A percentile compares a stretch with the other conserved stretches of the same genome.
phyloP scores from a whole-genome alignment of 345 rosid genomes.

The Mangifera indica region DNA sequence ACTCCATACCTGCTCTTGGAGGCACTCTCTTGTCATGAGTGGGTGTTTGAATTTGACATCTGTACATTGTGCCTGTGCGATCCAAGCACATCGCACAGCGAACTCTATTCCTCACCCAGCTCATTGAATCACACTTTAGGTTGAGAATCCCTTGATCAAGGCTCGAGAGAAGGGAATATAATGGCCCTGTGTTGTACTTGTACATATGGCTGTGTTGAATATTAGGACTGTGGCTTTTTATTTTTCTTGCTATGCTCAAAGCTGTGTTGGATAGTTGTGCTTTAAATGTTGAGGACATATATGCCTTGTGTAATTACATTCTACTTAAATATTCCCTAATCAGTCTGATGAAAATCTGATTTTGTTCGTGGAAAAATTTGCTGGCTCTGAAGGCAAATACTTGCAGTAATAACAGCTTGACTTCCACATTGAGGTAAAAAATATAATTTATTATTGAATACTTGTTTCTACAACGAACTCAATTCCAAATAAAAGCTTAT shows the following conservation, averaged over 20 bases:
- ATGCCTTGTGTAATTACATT: not conserved
- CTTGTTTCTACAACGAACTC: not conserved
- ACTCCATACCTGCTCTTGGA: slow-evolving; percentile 92
- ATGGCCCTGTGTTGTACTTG: not conserved
- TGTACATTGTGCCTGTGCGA: slow-evolving; percentile 87
- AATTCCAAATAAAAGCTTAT: not conserved
- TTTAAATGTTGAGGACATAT: not conserved
- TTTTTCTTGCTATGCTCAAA: not conserved
- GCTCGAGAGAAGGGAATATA: not conserved
- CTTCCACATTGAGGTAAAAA: no score
- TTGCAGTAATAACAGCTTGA: no score
- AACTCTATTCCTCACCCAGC: slow-evolving; percentile 47
- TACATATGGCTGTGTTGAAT: slow-evolving; percentile 7
- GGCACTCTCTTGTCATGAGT: slow-evolving; percentile 96
- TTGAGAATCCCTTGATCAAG: not conserved
- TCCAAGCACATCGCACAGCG: slow-evolving; percentile 59
- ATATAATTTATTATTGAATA: not conserved
- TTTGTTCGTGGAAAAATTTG: not conserved
- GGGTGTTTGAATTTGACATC: slow-evolving; percentile 88
- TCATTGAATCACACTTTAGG: slow-evolving; percentile 34
- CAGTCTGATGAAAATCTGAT: not conserved
- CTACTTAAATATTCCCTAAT: not conserved
- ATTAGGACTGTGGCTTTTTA: not conserved
- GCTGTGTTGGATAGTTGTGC: not conserved
- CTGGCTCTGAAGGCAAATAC: no score